Base-by-base conservation (phyloP, 177 flowering plant species). In the Vitis hybrid region DNA sequence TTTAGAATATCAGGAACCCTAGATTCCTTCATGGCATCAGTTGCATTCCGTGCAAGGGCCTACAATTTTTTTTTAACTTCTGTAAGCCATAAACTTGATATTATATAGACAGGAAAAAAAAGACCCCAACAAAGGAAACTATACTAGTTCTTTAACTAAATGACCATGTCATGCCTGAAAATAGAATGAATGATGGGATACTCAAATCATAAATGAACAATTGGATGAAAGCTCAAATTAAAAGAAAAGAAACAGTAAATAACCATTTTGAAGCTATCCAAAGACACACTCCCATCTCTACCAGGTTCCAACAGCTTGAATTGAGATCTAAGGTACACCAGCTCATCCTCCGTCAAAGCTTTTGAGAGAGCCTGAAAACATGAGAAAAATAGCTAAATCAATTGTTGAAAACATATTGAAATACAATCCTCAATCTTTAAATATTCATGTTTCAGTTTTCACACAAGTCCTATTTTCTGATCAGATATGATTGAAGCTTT, bases 21-120 rank as follows among this genome's bases (percentile, higher is more conserved):
- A 0, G 97, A 89, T 64, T 89, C 94, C 82, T 71, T 88, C 98
- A 96, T 93, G 15, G 97, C 97, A 79, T 92, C 98, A 49, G 98
- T 93, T 63, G 85, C 82, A 76, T 88, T 82, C 73, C 76, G 76
- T 70, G 67, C 55, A 31, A 96, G 93, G 60, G 90, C 98, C 98
- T 96, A 88, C 74, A 85, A 57, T 55, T 39, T 39, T 0, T 39
- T 39, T 11, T 1, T 67, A 39, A 12, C 14, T 10, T 1, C n/a
- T 22, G 3, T 10, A 51, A 3, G 26, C 19, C 19, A 19, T 59
- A 19, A 60, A 18, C 39, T n/a, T 68, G 49, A n/a, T 45, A 10
- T 16, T 31, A 15, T 19, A 51, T 5, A 18, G 19, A 14, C 26
- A n/a, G 26, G 16, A 53, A 62, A 10, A 49, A 31, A n/a, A 29